Percentiles rank a stretch among this genome's conserved stretches.
These are phyloP conservation scores for Protomyces lactucae-debilis DNA, from an alignment of 1,139 yeast genomes.

Conservation along the genomic window DNA sequence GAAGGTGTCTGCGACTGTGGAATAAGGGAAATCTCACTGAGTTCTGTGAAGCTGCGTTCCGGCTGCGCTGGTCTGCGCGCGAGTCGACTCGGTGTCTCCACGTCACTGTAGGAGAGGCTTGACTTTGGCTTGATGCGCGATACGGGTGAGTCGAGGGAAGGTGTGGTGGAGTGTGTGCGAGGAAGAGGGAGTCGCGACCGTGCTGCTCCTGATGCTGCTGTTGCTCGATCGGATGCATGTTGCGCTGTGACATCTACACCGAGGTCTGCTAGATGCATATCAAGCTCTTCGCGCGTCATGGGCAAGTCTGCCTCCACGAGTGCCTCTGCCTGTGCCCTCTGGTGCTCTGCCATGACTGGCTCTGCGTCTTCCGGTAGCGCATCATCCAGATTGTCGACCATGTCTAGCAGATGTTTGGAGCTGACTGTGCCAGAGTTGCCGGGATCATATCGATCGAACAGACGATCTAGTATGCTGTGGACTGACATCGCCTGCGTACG, in stretches of 20 bases:
- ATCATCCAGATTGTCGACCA: slow-evolving; percentile 19
- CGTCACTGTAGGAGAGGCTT: neutral
- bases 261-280: slow-evolving; percentile 1
- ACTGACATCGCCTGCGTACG: no score
- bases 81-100: neutral
- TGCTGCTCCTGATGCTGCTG: neutral
- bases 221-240: neutral
- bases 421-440: slow-evolving; percentile 7
- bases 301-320: slow-evolving; percentile 12
- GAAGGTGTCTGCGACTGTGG: neutral
- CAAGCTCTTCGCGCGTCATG: slow-evolving; percentile 9
- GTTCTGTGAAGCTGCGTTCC: neutral
- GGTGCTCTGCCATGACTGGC: slow-evolving; percentile 13
- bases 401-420: slow-evolving; percentile 4
- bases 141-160: neutral
- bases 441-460: slow-evolving; percentile 11
- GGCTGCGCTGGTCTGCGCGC: neutral
- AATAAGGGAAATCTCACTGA: neutral
- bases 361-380: slow-evolving; percentile 12
- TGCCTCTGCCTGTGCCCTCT: slow-evolving; percentile 8
- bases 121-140: neutral
- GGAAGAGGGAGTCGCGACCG: neutral
- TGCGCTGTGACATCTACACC: neutral
- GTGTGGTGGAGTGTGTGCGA: neutral
- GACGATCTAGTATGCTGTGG: neutral